phyloP scores from a whole-genome alignment of 192 early-diverging fungal species.

The Rhizophagus prolifer region DNA sequence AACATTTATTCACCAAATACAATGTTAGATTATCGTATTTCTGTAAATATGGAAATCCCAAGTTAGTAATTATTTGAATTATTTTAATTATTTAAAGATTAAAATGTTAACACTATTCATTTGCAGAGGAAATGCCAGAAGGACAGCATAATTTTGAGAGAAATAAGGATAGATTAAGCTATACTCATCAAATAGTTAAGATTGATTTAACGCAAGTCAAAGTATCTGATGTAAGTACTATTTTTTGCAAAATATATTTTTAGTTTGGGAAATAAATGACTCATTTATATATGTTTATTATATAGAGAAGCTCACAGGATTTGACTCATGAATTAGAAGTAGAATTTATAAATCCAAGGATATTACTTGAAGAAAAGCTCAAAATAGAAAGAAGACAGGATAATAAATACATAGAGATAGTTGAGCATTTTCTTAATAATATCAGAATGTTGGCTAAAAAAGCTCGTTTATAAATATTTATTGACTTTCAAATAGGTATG shows the following conservation, averaged over 20 bases:
- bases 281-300: slow-evolving; percentile 33
- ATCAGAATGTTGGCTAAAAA: slow-evolving; percentile 55
- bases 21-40: slow-evolving; percentile 82
- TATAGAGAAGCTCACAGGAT: slow-evolving; percentile 44
- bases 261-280: neutral
- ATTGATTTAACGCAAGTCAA: slow-evolving; percentile 90
- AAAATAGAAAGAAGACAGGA: slow-evolving; percentile 57
- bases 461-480: no score
- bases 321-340: slow-evolving; percentile 83
- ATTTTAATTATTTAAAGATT: slow-evolving; percentile 1
- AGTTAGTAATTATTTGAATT: slow-evolving; percentile 38
- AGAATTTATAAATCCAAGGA: slow-evolving; percentile 65
- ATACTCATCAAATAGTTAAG: slow-evolving; percentile 77
- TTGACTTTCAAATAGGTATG: no score
- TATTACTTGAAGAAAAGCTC: slow-evolving; percentile 60
- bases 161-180: slow-evolving; percentile 86
- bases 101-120: slow-evolving; percentile 31
- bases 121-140: slow-evolving; percentile 42
- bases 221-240: slow-evolving; percentile 38
- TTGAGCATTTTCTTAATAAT: slow-evolving; percentile 79
- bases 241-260: slow-evolving; percentile 15
- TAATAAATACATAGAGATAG: slow-evolving; percentile 68
- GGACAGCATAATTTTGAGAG: slow-evolving; percentile 58
- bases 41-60: slow-evolving; percentile 77
- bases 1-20: slow-evolving; percentile 82